Percentiles rank a stretch among this genome's conserved stretches.
These are phyloP conservation scores for Petrea volubilis DNA, from an alignment of 257 asterid genomes.

Conservation along the genomic window DNA sequence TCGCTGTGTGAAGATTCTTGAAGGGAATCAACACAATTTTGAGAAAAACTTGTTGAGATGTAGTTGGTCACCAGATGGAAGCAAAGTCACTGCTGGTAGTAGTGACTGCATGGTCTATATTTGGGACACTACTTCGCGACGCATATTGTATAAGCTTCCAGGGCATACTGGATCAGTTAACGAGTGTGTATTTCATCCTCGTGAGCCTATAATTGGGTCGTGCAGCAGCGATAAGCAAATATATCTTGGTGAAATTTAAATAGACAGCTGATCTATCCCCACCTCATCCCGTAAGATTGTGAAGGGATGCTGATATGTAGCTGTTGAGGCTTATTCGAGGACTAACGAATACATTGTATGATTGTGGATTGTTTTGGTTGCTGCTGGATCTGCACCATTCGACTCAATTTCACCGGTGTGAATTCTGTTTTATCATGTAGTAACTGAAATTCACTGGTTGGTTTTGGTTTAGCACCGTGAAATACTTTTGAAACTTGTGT, in stretches of 20 bases:
- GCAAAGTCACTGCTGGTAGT: slow-evolving; percentile 95
- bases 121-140: slow-evolving; percentile 94
- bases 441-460: slow-evolving; percentile 15
- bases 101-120: slow-evolving; percentile 92
- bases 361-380: slow-evolving; percentile 2
- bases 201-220: slow-evolving; percentile 81
- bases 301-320: slow-evolving; percentile 19
- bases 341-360: slow-evolving; percentile 8
- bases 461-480: background rate
- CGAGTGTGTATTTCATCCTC: slow-evolving; percentile 86
- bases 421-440: slow-evolving; percentile 16
- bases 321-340: slow-evolving; percentile 11
- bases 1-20: slow-evolving; percentile 91
- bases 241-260: slow-evolving; percentile 85
- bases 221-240: slow-evolving; percentile 98
- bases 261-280: background rate
- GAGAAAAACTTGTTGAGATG: slow-evolving; percentile 95
- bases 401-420: slow-evolving; percentile 9
- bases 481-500: background rate
- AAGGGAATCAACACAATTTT: slow-evolving; percentile 96
- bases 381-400: slow-evolving; percentile 14
- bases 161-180: slow-evolving; percentile 95
- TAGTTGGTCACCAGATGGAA: slow-evolving; percentile 98
- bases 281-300: slow-evolving; percentile 15
- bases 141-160: slow-evolving; percentile 89